Evolutionary conservation across 2,329 filamentous ascomycete genomes (phyloP).

Genomic region (Pezicula rhizophila): DNA sequence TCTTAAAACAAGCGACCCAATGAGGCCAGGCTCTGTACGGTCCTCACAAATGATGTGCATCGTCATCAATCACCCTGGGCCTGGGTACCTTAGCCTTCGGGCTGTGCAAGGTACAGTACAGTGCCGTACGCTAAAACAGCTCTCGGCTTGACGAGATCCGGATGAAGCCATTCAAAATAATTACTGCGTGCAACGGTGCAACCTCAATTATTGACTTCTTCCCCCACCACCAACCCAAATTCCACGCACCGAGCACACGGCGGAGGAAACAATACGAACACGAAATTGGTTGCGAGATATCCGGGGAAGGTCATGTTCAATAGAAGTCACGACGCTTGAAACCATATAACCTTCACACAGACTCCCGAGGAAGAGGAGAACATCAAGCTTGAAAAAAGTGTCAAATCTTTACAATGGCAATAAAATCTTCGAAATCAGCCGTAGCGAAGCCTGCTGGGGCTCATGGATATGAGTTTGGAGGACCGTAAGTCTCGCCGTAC

Average conservation of each 20-base stretch:
- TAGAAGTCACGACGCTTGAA: not conserved
- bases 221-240: too few relatives aligned
- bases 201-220: too few relatives aligned
- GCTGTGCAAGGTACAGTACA: not conserved
- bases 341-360: not conserved
- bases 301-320: not conserved
- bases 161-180: not conserved
- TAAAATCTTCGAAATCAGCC: conserved; percentile 16
- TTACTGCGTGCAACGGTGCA: too few relatives aligned
- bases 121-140: not conserved
- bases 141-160: not conserved
- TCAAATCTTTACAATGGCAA: conserved; percentile 12
- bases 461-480: conserved; percentile 29
- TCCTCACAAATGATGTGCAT: too few relatives aligned
- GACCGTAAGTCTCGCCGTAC: conserved; percentile 22
- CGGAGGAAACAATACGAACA: not conserved
- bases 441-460: conserved; percentile 15
- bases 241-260: too few relatives aligned
- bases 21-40: too few relatives aligned
- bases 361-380: not conserved
- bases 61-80: too few relatives aligned
- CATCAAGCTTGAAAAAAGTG: not conserved
- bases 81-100: too few relatives aligned
- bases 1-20: too few relatives aligned
- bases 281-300: not conserved